Percentiles rank a stretch among this genome's conserved stretches.
These are phyloP conservation scores for Talinum fruticosum DNA, from an alignment of 148 eudicot genomes.

Conservation along the genomic window DNA sequence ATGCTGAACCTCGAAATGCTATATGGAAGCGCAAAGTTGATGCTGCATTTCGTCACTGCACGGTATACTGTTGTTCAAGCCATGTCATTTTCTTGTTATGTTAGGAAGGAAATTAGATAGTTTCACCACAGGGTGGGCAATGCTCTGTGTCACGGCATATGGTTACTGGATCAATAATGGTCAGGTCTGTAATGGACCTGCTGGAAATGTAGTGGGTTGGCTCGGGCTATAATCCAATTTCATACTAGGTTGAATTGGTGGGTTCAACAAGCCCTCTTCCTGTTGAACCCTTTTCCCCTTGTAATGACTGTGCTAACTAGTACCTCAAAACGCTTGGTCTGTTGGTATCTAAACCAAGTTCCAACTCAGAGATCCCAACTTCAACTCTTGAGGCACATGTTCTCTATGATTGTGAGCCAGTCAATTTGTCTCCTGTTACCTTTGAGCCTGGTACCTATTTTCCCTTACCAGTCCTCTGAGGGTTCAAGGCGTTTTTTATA, in stretches of 20 bases:
- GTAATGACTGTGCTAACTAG: too few species aligned
- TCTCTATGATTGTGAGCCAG: background rate
- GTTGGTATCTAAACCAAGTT: background rate
- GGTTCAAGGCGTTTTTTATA: too few species aligned
- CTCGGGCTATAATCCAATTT: background rate
- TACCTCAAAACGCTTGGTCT: too few species aligned
- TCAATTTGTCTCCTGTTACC: background rate
- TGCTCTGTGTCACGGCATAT: background rate
- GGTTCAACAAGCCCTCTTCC: too few species aligned
- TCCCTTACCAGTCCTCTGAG: too few species aligned
- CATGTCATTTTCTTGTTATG: background rate
- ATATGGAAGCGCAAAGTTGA: conserved; percentile 90
- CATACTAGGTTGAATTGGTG: background rate
- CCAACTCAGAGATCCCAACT: background rate
- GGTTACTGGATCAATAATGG: background rate
- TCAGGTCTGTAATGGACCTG: background rate
- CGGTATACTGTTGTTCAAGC: conserved; percentile 35
- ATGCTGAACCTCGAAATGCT: conserved; percentile 77
- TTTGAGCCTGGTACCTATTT: background rate
- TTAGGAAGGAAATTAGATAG: background rate
- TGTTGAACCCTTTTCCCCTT: too few species aligned
- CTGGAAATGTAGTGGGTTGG: background rate
- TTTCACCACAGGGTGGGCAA: background rate
- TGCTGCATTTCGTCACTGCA: conserved; percentile 73
- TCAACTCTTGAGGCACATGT: background rate